Conservation (phyloP, 176 grass and related monocot genomes). For the Cenchrus purpureus region DNA sequence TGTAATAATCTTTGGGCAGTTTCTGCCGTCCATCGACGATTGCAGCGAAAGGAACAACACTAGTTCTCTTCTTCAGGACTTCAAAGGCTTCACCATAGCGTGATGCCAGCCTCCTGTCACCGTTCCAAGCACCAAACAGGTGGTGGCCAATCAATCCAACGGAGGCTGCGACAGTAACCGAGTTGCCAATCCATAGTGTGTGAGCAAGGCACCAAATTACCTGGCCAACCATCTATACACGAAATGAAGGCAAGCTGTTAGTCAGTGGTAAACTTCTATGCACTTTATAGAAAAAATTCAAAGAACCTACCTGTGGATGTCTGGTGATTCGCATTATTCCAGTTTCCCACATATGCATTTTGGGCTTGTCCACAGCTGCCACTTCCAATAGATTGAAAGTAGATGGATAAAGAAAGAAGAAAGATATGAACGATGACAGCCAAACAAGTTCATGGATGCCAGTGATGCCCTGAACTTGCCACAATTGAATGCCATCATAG, state of each 20-base stretch:
- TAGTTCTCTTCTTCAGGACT: constrained; percentile 79
- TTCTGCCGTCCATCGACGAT: constrained; percentile 84
- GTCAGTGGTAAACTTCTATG: not conserved
- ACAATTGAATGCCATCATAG: constrained; percentile 83
- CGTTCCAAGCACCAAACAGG: constrained; percentile 94
- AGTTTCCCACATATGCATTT: constrained; percentile 94
- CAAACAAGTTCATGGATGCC: constrained; percentile 90
- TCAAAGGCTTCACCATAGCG: constrained; percentile 81
- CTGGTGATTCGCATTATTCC: constrained; percentile 98
- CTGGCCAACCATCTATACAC: constrained; percentile 81
- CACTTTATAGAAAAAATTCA: constrained; percentile 15
- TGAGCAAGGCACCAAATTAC: constrained; percentile 97
- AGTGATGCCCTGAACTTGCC: constrained; percentile 73
- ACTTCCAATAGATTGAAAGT: constrained; percentile 98
- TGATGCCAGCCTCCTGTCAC: constrained; percentile 67
- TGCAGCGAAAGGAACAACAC: constrained; percentile 81
- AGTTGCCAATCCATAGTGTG: constrained; percentile 92
- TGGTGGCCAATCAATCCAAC: constrained; percentile 82
- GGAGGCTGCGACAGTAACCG: constrained; percentile 71
- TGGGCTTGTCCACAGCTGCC: constrained; percentile 94
- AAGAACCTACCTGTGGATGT: constrained; percentile 80
- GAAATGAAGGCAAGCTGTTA: not conserved
- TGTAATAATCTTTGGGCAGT: constrained; percentile 82
- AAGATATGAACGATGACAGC: constrained; percentile 77
- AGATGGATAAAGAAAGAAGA: constrained; percentile 91